A percentile compares a stretch with the other conserved stretches of the same genome.
These are phyloP conservation scores for Omphalea diandra DNA, from an alignment of 441 rosid species.

Conservation along the genomic window DNA sequence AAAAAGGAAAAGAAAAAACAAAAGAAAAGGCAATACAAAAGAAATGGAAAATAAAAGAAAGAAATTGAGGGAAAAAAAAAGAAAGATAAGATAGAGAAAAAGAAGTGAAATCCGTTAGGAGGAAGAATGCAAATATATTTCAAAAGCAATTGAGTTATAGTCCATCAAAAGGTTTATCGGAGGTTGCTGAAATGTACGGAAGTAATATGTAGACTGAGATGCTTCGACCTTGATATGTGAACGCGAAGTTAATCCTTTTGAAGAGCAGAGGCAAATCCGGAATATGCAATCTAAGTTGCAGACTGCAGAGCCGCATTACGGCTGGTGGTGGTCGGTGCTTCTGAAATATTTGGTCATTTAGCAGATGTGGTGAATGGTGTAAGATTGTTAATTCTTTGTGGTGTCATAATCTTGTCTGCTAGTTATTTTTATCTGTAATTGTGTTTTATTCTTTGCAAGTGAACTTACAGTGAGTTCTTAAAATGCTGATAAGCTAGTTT, in stretches of 20 bases:
- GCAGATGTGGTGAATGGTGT: conserved; percentile 57
- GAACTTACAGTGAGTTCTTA: neutral
- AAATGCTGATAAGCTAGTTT: neutral
- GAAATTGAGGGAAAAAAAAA: conserved; percentile 1
- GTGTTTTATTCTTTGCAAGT: neutral
- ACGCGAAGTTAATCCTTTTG: conserved; percentile 20
- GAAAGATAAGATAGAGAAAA: neutral
- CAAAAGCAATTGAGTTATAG: neutral
- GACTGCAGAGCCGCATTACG: conserved; percentile 41
- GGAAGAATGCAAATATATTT: conserved; percentile 1
- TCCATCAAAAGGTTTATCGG: conserved; percentile 15
- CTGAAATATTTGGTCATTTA: conserved; percentile 32
- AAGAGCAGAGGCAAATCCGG: conserved; percentile 35
- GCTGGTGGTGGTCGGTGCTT: conserved; percentile 43
- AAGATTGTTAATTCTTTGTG: conserved; percentile 36
- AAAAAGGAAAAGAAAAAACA: neutral
- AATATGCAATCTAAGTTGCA: conserved; percentile 33
- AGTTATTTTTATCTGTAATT: conserved; percentile 5
- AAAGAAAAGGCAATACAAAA: conserved; percentile 9
- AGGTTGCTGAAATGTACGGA: conserved; percentile 18
- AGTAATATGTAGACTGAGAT: conserved; percentile 28
- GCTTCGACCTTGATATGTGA: conserved; percentile 29
- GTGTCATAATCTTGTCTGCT: conserved; percentile 26
- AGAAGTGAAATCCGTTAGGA: neutral
- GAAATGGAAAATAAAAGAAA: neutral